phyloP scores from a whole-genome alignment of 495 filamentous ascomycete species.

The Pseudoneurospora amorphoporcata region DNA sequence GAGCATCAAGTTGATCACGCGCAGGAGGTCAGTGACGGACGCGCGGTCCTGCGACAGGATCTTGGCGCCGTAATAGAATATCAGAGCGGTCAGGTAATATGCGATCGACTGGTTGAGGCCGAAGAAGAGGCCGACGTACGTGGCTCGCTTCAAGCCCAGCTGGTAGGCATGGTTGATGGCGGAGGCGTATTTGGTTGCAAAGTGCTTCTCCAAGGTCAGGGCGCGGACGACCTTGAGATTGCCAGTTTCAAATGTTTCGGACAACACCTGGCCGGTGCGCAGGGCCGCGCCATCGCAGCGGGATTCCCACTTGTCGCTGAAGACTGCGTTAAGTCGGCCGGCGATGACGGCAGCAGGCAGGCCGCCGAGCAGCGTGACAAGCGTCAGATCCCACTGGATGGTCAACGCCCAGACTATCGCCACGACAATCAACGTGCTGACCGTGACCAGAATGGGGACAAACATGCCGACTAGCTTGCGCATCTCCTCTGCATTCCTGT shows the following conservation, averaged over 20 bases:
- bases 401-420: slow-evolving; percentile 64
- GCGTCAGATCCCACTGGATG: slow-evolving; percentile 71
- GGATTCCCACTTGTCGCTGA: slow-evolving; percentile 62
- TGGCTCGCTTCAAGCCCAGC: slow-evolving; percentile 42
- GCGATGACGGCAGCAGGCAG: slow-evolving; percentile 58
- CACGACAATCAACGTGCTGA: slow-evolving; percentile 50
- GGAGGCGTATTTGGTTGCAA: slow-evolving; percentile 52
- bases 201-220: slow-evolving; percentile 66
- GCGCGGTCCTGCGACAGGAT: slow-evolving; percentile 40
- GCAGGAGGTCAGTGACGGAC: slow-evolving; percentile 49
- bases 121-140: slow-evolving; percentile 61
- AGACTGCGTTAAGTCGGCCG: slow-evolving; percentile 48
- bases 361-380: slow-evolving; percentile 62
- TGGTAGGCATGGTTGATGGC: slow-evolving; percentile 39
- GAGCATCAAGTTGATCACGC: slow-evolving; percentile 72
- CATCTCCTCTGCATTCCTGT: slow-evolving; percentile 82
- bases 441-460: slow-evolving; percentile 55
- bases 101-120: slow-evolving; percentile 63
- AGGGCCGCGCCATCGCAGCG: slow-evolving; percentile 49
- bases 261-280: slow-evolving; percentile 49
- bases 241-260: slow-evolving; percentile 58
- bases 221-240: slow-evolving; percentile 76
- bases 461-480: slow-evolving; percentile 72
- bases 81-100: slow-evolving; percentile 64
- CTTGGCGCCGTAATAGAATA: slow-evolving; percentile 73